Evolutionary conservation across 192 early-diverging fungal genomes (phyloP).

Genomic region (Coemansia sp.): DNA sequence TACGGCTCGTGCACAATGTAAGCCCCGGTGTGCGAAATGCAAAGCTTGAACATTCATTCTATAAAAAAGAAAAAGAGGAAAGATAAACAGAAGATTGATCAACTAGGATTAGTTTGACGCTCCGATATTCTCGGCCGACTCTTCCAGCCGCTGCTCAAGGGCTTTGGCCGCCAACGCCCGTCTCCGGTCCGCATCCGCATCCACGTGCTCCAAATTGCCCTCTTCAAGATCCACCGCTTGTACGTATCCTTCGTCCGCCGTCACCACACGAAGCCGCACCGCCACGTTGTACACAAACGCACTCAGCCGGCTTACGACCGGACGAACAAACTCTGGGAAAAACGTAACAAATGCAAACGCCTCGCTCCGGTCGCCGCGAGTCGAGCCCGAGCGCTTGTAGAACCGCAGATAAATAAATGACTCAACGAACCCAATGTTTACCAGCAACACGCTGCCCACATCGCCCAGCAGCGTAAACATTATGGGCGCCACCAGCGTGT

Average conservation of each 20-base stretch:
- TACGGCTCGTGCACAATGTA: too few species aligned
- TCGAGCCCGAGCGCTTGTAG: constrained; percentile 75
- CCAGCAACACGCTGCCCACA: constrained; percentile 61
- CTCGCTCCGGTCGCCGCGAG: constrained; percentile 84
- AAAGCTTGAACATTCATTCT: neutral
- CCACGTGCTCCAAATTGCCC: constrained; percentile 14
- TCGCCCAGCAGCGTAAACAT: constrained; percentile 29
- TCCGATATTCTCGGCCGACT: neutral
- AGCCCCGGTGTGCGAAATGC: neutral
- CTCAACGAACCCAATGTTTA: constrained; percentile 69
- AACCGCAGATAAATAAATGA: constrained; percentile 86
- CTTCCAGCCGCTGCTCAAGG: constrained; percentile 33
- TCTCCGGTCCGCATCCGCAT: constrained; percentile 37
- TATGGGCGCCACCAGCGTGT: constrained; percentile 46
- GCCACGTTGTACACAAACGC: constrained; percentile 24
- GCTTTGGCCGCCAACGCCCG: constrained; percentile 47
- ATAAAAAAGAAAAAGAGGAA: constrained; percentile 13
- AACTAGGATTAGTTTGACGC: too few species aligned
- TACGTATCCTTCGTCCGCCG: constrained; percentile 47
- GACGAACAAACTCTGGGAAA: constrained; percentile 71
- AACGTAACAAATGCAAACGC: constrained; percentile 89
- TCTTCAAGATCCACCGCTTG: constrained; percentile 26
- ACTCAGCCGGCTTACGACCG: constrained; percentile 26
- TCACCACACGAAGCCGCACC: constrained; percentile 28
- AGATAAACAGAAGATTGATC: constrained; percentile 11